Evolutionary conservation across 805 yeast species (phyloP), one percentile per base, ranked within the genome.

Genomic region (Grigorovia jiainica): DNA sequence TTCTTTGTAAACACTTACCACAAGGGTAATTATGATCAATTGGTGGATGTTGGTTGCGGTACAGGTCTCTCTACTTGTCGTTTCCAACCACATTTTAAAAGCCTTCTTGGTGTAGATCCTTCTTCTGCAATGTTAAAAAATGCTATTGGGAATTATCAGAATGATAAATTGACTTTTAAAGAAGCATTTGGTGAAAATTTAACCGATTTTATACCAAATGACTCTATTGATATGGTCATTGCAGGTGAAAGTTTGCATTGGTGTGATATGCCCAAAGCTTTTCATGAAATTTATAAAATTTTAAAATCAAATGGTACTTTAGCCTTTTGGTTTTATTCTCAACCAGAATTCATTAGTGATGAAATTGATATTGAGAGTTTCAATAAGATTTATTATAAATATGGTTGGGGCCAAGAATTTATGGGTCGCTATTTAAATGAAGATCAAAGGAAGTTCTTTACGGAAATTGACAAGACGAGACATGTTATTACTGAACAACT

Each of bases 181-280:
- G 21, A 34, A 3, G 37, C 30, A 4, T 18, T 16, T 17, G 49
- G 43, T 13, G 49, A 46, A 29, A 39, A 45, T n/a, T 24, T 45
- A 18, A 17, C 27, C 23, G 37, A 32, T 6, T 18, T 30, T 29
- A 41, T 40, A 8, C 43, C 49, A 20, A 43, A 58, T 5, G 47
- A 43, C 6, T 57, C 72, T 0, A 67, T 76, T 3, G 89, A 81
- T 53, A 44, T 81, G 46, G 65, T 81, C 9, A 67, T 78, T 3
- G 77, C 78, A 18, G 90, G 89, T 0, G 87, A 85, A 55, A 77
- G 83, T 35, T 72, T 75, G n/a, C 94, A 84, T 57, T 84, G 92
- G 90, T 70, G 81, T 38, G 67, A 78, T 43, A 76, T 73, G 44
- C 68, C 62, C 1, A 50, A 50, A 29, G 77, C 75, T 52, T 76